Evolutionary conservation across 169 alveolate species (phyloP).

Genomic region (Cryptosporidium xiaoi): DNA sequence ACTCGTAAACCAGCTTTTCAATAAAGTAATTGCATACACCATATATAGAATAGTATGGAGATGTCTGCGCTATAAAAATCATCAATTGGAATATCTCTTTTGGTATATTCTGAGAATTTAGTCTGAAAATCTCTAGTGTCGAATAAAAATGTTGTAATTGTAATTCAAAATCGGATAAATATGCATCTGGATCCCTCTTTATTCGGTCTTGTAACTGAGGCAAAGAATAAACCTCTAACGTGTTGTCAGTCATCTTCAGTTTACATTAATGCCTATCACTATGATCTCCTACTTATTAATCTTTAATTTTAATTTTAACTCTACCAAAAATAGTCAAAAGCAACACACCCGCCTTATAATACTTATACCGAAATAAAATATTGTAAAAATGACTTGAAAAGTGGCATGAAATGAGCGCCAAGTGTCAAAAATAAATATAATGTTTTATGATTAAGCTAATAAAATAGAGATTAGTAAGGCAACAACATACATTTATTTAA

Average conservation of each 20-base stretch:
- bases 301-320: neutral
- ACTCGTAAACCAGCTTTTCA: slow-evolving; percentile 30
- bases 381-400: neutral
- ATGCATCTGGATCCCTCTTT: slow-evolving; percentile 78
- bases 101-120: slow-evolving; percentile 75
- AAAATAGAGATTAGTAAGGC: neutral
- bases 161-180: slow-evolving; percentile 75
- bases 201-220: slow-evolving; percentile 76
- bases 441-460: neutral
- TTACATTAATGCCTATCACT: neutral
- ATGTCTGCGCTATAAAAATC: slow-evolving; percentile 79
- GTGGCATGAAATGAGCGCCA: neutral
- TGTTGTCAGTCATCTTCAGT: slow-evolving; percentile 2
- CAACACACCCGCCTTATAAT: neutral
- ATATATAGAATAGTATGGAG: slow-evolving; percentile 38
- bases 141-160: slow-evolving; percentile 75
- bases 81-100: slow-evolving; percentile 75
- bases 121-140: slow-evolving; percentile 70
- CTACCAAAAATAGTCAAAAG: neutral
- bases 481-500: too few species aligned
- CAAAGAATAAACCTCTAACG: slow-evolving; percentile 43
- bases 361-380: neutral
- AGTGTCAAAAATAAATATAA: neutral
- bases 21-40: slow-evolving; percentile 58
- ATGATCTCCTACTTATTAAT: neutral